These are phyloP conservation scores for Pseudogymnoascus sp. DNA, from an alignment of 2,329 filamentous ascomycete genomes.

Conservation along the genomic window DNA sequence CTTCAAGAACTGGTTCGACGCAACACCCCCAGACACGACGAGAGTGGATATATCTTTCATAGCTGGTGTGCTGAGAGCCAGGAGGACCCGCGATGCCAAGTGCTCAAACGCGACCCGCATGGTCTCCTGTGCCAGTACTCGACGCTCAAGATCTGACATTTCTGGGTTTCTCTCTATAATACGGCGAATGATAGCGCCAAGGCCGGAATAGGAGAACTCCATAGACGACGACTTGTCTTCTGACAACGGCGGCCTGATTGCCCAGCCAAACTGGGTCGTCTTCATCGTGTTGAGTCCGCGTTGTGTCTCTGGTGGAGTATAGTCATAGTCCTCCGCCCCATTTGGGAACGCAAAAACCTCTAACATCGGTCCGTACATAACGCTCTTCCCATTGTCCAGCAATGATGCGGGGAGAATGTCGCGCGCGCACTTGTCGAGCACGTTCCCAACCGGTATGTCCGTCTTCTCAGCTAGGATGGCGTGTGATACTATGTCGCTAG, in stretches of 20 bases:
- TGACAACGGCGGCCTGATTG: conserved; percentile 58
- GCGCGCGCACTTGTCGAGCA: conserved; percentile 80
- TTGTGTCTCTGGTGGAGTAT: conserved; percentile 46
- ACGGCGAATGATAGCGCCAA: conserved; percentile 58
- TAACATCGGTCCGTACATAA: conserved; percentile 74
- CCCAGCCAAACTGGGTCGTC: conserved; percentile 52
- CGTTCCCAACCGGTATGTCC: conserved; percentile 86
- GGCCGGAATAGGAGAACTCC: conserved; percentile 66
- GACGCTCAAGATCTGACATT: conserved; percentile 54
- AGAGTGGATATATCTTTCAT: conserved; percentile 45
- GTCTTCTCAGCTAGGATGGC: conserved; percentile 61
- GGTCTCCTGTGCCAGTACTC: conserved; percentile 59
- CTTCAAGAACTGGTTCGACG: conserved; percentile 72
- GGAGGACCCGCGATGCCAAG: conserved; percentile 63
- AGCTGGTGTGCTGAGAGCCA: conserved; percentile 46
- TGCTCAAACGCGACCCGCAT: conserved; percentile 87
- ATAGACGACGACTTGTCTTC: conserved; percentile 41
- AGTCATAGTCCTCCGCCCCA: conserved; percentile 31
- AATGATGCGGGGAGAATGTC: conserved; percentile 58
- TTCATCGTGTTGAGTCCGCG: conserved; percentile 44
- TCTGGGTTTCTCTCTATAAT: conserved; percentile 37
- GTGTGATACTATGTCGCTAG: conserved; percentile 60
- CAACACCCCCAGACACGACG: conserved; percentile 85
- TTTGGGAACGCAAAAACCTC: conserved; percentile 70
- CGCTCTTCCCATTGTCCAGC: conserved; percentile 47